Conservation (phyloP, 495 filamentous ascomycete genomes). For the Daldinia caldariorum region DNA sequence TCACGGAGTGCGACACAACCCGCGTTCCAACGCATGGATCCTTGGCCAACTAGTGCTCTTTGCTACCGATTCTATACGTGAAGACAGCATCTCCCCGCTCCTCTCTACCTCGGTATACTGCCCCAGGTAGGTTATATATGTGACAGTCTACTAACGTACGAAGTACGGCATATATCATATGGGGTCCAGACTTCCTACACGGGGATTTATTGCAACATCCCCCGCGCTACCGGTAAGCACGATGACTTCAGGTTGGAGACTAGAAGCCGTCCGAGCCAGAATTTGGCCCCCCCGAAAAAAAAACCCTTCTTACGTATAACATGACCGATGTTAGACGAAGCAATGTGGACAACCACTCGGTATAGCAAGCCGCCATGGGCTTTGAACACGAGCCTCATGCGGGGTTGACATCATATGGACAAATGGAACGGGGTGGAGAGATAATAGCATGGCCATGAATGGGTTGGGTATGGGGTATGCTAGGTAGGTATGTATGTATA, state of each 20-base stretch:
- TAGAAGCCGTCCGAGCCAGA: not conserved
- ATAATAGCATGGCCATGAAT: not conserved
- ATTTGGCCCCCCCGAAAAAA: too few species aligned
- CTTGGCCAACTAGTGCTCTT: not conserved
- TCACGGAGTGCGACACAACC: not conserved
- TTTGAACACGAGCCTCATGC: not conserved
- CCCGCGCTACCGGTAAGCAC: not conserved
- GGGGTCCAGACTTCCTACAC: not conserved
- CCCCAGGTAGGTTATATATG: not conserved
- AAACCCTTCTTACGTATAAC: not conserved
- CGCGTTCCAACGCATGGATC: not conserved
- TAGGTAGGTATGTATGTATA: too few species aligned
- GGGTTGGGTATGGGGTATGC: too few species aligned
- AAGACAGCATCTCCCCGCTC: not conserved
- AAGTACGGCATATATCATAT: not conserved
- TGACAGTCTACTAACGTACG: not conserved
- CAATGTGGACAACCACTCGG: not conserved
- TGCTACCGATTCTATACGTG: too few species aligned
- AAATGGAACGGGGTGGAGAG: not conserved
- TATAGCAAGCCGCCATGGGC: not conserved
- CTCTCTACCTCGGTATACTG: not conserved
- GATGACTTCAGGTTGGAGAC: not conserved
- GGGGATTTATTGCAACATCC: not conserved
- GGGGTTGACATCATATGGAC: not conserved
- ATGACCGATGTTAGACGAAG: not conserved